Percentiles rank a stretch among this genome's conserved stretches.
Conservation (phyloP, 2,329 filamentous ascomycete species). For the Fusarium sp. region DNA sequence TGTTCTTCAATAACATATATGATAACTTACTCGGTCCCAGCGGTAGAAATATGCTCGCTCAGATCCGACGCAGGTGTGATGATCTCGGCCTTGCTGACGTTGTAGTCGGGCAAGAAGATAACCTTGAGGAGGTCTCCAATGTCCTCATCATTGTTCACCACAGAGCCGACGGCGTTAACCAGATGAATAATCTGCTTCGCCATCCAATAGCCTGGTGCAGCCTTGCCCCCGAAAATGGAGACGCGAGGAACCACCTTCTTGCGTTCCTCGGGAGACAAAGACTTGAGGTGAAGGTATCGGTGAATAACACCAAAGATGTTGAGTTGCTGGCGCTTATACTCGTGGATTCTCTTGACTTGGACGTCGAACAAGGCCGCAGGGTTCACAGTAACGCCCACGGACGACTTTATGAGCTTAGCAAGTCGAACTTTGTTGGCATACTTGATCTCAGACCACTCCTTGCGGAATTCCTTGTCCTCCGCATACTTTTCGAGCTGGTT, state of each 20-base stretch:
- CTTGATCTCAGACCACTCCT: slow-evolving; percentile 97
- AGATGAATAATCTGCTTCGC: slow-evolving; percentile 98
- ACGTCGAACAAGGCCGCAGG: slow-evolving; percentile 92
- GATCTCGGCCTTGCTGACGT: slow-evolving; percentile 98
- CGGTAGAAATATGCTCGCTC: slow-evolving; percentile 98
- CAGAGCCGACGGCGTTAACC: slow-evolving; percentile 87
- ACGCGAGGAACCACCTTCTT: slow-evolving; percentile 90
- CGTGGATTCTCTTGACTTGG: slow-evolving; percentile 98
- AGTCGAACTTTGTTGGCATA: slow-evolving; percentile 93
- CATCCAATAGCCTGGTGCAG: slow-evolving; percentile 99
- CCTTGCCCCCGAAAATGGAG: slow-evolving; percentile 97
- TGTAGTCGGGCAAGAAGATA: slow-evolving; percentile 97
- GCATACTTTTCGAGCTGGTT: slow-evolving; percentile 86
- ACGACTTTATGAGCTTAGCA: slow-evolving; percentile 88
- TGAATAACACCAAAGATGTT: slow-evolving; percentile 99
- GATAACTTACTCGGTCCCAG: slow-evolving; percentile 79
- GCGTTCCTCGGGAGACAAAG: slow-evolving; percentile 80
- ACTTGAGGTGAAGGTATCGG: slow-evolving; percentile 89
- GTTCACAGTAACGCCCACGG: slow-evolving; percentile 83
- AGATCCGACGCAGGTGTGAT: slow-evolving; percentile 94
- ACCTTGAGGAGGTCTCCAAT: slow-evolving; percentile 96
- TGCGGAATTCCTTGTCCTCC: slow-evolving; percentile 89
- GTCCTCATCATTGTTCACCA: slow-evolving; percentile 92
- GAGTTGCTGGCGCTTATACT: slow-evolving; percentile 98
- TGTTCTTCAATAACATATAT: background rate